Percentiles rank a stretch among this genome's conserved stretches.
phyloP scores from a whole-genome alignment of 352 stramenopile genomes.

The Phytophthora boehmeriae region DNA sequence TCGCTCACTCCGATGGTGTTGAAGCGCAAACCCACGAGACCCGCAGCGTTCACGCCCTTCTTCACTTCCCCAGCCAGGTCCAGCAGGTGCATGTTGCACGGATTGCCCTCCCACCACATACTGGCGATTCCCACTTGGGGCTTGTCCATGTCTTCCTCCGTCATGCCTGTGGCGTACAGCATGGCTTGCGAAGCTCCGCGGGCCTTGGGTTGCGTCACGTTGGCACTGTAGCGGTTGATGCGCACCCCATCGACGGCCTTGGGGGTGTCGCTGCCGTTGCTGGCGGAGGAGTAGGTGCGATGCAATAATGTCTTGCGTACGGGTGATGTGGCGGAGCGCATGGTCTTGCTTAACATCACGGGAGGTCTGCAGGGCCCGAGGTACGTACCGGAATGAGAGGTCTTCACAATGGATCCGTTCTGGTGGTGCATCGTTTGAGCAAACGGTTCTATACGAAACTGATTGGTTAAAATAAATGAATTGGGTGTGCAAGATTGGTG shows the following conservation, averaged over 20 bases:
- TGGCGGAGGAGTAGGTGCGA: conserved; percentile 23
- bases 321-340: conserved; percentile 16
- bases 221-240: conserved; percentile 90
- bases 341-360: conserved; percentile 43
- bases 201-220: conserved; percentile 95
- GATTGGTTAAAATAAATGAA: too few species aligned
- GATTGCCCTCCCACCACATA: conserved; percentile 99
- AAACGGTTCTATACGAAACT: background rate
- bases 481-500: too few species aligned
- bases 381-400: background rate
- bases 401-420: background rate
- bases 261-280: conserved; percentile 4
- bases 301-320: conserved; percentile 34
- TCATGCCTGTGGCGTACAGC: conserved; percentile 97
- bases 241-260: conserved; percentile 28
- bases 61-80: conserved; percentile 96
- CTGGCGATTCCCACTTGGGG: conserved; percentile 95
- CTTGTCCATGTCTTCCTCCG: conserved; percentile 94
- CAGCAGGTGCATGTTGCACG: conserved; percentile 99
- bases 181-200: conserved; percentile 98
- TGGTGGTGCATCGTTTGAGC: background rate
- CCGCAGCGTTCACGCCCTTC: conserved; percentile 90
- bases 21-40: conserved; percentile 95
- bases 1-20: conserved; percentile 99
- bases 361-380: background rate